Evolutionary conservation across 768 basidiomycete genomes (phyloP).

Genomic region (Phylloporus rhodoxanthus): DNA sequence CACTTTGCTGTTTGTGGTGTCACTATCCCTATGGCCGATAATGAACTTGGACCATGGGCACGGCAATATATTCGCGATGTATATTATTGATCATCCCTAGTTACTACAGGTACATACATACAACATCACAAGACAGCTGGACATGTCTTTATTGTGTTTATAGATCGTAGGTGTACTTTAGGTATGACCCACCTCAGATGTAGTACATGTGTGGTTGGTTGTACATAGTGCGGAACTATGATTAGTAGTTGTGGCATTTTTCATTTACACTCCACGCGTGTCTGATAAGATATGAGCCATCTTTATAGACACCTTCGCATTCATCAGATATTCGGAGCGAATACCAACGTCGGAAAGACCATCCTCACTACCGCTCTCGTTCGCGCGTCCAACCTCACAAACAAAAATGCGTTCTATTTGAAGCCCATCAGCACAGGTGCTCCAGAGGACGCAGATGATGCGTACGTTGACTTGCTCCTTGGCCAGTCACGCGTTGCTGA

Average conservation of each 20-base stretch:
- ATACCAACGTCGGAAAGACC: conserved; percentile 95
- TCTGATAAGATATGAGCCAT: conserved; percentile 52
- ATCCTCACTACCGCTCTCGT: conserved; percentile 81
- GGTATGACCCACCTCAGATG: not conserved
- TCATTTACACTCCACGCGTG: not conserved
- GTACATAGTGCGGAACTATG: conserved; percentile 19
- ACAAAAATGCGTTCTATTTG: conserved; percentile 56
- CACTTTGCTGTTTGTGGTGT: conserved; percentile 42
- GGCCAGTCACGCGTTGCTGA: not conserved
- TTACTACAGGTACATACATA: conserved; percentile 14
- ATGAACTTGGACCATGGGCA: conserved; percentile 37
- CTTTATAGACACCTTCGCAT: conserved; percentile 82
- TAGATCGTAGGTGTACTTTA: conserved; percentile 9
- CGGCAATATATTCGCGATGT: conserved; percentile 30
- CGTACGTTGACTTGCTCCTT: conserved; percentile 40
- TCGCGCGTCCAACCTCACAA: conserved; percentile 60
- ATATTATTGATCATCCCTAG: conserved; percentile 18
- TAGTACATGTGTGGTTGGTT: conserved; percentile 11
- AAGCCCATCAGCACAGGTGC: conserved; percentile 93
- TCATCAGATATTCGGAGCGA: conserved; percentile 92
- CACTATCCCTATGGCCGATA: conserved; percentile 31
- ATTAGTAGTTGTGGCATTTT: not conserved
- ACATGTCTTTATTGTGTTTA: conserved; percentile 21
- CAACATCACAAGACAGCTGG: conserved; percentile 21
- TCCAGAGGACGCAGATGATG: conserved; percentile 74